These are phyloP conservation scores for Aspergillus bombycis DNA, from an alignment of 2,329 filamentous ascomycete genomes.

Conservation along the genomic window DNA sequence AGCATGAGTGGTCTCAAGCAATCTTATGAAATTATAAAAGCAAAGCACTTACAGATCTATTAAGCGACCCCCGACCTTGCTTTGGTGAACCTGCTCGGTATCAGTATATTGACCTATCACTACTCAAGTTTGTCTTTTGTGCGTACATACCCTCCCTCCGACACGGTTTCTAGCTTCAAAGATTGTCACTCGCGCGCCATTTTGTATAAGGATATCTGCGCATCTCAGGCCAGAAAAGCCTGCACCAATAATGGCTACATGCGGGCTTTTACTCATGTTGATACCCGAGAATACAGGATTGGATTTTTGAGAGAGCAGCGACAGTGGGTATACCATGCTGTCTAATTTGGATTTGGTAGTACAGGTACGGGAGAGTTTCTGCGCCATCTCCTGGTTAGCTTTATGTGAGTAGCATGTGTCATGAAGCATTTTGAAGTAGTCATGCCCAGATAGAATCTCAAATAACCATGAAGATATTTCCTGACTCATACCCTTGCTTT, in stretches of 20 bases:
- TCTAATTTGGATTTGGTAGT: no score
- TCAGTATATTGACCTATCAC: slow-evolving; percentile 12
- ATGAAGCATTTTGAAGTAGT: no score
- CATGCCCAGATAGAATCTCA: no score
- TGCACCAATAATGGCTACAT: slow-evolving; percentile 63
- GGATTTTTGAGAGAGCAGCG: background rate
- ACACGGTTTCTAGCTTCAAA: slow-evolving; percentile 62
- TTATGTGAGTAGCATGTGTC: no score
- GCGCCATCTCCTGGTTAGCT: no score
- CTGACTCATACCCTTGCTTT: no score
- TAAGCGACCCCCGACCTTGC: slow-evolving; percentile 50
- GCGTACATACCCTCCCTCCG: slow-evolving; percentile 57
- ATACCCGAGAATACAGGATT: background rate
- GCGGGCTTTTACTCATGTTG: slow-evolving; percentile 45
- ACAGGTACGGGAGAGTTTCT: no score
- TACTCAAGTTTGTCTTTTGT: background rate
- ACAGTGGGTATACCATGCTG: background rate
- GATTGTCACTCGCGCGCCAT: slow-evolving; percentile 61
- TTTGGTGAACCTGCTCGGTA: slow-evolving; percentile 52
- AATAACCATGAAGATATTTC: no score
- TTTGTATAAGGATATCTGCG: slow-evolving; percentile 59
- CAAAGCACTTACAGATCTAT: slow-evolving; percentile 57
- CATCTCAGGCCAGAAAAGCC: slow-evolving; percentile 63
- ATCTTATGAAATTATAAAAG: no score
- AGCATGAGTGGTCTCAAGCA: slow-evolving; percentile 11